Evolutionary conservation across 495 filamentous ascomycete species (phyloP).

Genomic region (Trichoderma parareesei): DNA sequence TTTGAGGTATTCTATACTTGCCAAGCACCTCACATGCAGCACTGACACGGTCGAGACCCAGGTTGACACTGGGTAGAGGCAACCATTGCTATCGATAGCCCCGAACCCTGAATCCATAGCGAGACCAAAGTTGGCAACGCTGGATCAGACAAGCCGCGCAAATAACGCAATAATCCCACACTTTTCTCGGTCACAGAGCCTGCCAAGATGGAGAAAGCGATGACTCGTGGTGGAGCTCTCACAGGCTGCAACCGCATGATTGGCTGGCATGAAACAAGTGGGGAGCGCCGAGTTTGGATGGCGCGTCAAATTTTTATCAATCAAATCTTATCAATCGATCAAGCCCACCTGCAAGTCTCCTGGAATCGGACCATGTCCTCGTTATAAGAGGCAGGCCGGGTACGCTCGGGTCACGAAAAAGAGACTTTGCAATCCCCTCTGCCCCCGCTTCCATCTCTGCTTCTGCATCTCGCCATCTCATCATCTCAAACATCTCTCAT

Average conservation of each 20-base stretch:
- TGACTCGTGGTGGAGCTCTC: background rate
- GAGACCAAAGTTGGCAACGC: background rate
- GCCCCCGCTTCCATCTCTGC: background rate
- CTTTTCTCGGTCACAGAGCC: background rate
- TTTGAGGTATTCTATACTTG: too few relatives aligned
- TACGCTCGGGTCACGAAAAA: slow-evolving; percentile 5
- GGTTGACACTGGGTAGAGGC: too few relatives aligned
- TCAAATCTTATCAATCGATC: slow-evolving; percentile 36
- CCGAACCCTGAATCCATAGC: background rate
- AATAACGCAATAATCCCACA: background rate
- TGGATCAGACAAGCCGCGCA: background rate
- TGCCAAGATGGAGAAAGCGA: background rate
- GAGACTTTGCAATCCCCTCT: background rate
- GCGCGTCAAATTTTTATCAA: slow-evolving; percentile 12
- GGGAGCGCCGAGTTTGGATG: background rate
- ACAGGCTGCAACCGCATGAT: background rate
- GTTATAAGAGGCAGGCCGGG: slow-evolving; percentile 1
- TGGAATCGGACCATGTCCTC: background rate
- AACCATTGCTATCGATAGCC: too few relatives aligned
- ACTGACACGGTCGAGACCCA: too few relatives aligned
- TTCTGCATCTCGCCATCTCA: background rate
- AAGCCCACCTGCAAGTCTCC: slow-evolving; percentile 13
- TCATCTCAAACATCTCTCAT: background rate
- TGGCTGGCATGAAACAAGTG: background rate
- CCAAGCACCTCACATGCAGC: too few relatives aligned